Evolutionary conservation across 2,329 filamentous ascomycete species (phyloP), one percentile per base, ranked within the genome.

Genomic region (Capronia americana): DNA sequence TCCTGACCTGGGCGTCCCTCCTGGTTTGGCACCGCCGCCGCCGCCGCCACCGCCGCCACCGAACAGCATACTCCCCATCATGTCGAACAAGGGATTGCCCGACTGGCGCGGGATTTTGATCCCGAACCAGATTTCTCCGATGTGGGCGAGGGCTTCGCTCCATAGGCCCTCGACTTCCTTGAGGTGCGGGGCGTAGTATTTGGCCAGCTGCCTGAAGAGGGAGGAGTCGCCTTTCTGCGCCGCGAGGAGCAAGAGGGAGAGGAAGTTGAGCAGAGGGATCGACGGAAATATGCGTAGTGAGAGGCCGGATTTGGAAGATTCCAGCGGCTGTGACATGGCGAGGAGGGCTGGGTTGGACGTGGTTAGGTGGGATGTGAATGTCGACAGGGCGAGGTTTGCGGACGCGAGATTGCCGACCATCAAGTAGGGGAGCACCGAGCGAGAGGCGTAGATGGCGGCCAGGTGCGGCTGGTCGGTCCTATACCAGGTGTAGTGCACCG

Each of bases 111-210:
- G 94, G 75, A 93, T 90, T 81, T 89, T 87, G 77, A 99, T 96
- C 41, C 89, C 89, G 80, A 99, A 99, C 83, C 98, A 99, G 87
- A 97, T 93, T 82, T 99, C 94, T 57, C 91, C 94, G 73, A 99
- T 89, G 78, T 92, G 89, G 73, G 93, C 90, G 67, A 99, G 81
- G 26, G 92, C 86, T 76, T 92, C 93, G 38, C 88, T 87, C 94
- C 94, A 98, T 17, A 70, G 55, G 12, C 85, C 84, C 4, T 87
- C 87, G 0, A 88, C 83, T 73, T 98, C 94, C 73, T 88, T 88
- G 66, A 98, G 85, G 74, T 96, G 87, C 5, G 83, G 78, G 44
- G 88, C 87, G 79, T 98, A 99, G 76, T 96, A 95, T 67, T 85
- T 87, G 73, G 89, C 88, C 72, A 99, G 82, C 77, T 93, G 90